Conservation (phyloP, 257 asterid species). For the Gynochthodes officinalis region DNA sequence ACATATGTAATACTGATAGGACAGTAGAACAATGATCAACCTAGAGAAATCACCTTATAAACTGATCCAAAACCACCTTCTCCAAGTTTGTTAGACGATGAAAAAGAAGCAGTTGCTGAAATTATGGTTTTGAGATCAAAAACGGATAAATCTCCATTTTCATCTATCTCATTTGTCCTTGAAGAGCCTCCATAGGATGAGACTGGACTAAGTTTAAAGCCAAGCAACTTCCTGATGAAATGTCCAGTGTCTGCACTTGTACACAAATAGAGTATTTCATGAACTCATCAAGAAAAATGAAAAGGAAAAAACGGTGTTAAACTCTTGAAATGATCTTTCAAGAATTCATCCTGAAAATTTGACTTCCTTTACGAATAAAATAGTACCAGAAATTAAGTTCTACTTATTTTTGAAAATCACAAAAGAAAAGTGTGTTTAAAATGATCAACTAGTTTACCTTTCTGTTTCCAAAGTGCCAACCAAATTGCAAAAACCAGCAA, state of each 20-base stretch:
- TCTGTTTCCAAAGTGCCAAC: background rate
- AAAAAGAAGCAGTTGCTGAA: slow-evolving; percentile 23
- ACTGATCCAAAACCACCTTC: slow-evolving; percentile 35
- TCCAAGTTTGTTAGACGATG: slow-evolving; percentile 20
- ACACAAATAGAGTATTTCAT: background rate
- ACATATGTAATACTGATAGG: too few species aligned
- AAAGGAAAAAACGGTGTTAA: background rate
- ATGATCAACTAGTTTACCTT: background rate
- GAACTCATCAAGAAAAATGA: background rate
- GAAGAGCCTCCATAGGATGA: slow-evolving; percentile 20
- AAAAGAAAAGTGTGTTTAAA: too few species aligned
- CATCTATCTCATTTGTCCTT: slow-evolving; percentile 15
- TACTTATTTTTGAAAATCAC: too few species aligned
- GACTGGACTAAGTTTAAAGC: slow-evolving; percentile 5
- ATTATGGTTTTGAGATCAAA: slow-evolving; percentile 20
- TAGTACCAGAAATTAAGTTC: background rate
- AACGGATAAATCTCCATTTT: slow-evolving; percentile 15
- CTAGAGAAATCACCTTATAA: slow-evolving; percentile 19
- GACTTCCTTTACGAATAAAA: too few species aligned
- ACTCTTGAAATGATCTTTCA: background rate
- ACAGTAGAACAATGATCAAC: background rate
- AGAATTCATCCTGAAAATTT: background rate
- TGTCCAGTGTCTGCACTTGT: slow-evolving; percentile 12
- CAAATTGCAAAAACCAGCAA: slow-evolving; percentile 8
- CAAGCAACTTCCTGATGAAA: background rate